Percentiles rank a stretch among this genome's conserved stretches.
Evolutionary conservation across 768 basidiomycete species (phyloP).

Genomic region (Trametes meyenii): DNA sequence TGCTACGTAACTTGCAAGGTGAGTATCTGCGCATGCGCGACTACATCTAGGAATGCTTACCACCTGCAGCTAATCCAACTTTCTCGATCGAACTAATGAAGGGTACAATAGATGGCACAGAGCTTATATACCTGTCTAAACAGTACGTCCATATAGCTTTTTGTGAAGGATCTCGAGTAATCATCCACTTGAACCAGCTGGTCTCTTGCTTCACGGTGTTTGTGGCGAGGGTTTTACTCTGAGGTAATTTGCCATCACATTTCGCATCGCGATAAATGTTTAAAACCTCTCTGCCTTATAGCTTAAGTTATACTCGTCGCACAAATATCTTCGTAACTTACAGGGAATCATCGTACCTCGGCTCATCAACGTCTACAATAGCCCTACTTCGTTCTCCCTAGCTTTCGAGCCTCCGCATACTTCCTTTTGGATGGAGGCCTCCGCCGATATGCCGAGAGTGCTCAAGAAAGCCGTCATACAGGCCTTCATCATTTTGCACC

Average conservation of each 20-base stretch:
- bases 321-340: constrained; percentile 48
- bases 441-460: constrained; percentile 53
- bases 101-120: constrained; percentile 6
- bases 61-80: neutral
- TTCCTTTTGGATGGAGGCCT: constrained; percentile 65
- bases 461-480: constrained; percentile 56
- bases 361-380: constrained; percentile 52
- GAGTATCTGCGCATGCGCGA: neutral
- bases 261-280: no score
- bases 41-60: no score
- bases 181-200: constrained; percentile 11
- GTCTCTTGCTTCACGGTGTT: neutral
- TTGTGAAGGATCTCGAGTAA: neutral
- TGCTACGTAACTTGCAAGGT: neutral
- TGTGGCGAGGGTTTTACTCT: constrained; percentile 44
- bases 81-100: constrained; percentile 12
- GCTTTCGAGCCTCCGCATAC: constrained; percentile 59
- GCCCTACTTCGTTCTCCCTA: constrained; percentile 42
- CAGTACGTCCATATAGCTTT: constrained; percentile 4
- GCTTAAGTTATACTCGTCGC: constrained; percentile 55
- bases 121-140: constrained; percentile 21
- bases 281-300: constrained; percentile 25
- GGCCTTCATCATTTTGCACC: constrained; percentile 49
- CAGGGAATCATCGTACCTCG: constrained; percentile 57
- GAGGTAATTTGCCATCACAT: constrained; percentile 34